A percentile compares a stretch with the other conserved stretches of the same genome.
phyloP scores from a whole-genome alignment of 2,329 filamentous ascomycete species.

The Byssochlamys sp. region DNA sequence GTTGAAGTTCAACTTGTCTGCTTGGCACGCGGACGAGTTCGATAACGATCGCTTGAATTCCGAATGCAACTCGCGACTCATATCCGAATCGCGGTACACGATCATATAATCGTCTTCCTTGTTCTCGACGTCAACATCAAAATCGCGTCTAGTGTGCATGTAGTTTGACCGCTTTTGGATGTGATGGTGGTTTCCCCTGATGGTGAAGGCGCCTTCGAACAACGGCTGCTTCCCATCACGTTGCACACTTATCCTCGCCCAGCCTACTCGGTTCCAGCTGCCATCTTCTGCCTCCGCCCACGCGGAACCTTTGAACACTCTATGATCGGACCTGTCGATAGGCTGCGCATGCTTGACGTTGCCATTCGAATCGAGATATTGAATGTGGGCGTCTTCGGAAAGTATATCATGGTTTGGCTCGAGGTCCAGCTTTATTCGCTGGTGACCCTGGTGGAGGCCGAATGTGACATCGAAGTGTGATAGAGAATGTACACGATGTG shows the following conservation, averaged over 20 bases:
- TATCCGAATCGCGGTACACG: constrained; percentile 83
- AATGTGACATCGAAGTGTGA: constrained; percentile 82
- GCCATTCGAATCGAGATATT: constrained; percentile 64
- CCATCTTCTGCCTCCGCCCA: constrained; percentile 56
- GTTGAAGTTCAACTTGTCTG: constrained; percentile 75
- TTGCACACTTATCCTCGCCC: constrained; percentile 71
- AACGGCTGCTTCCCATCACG: constrained; percentile 67
- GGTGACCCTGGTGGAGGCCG: constrained; percentile 54
- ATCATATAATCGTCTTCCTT: constrained; percentile 68
- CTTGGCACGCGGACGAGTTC: constrained; percentile 50
- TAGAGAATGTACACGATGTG: constrained; percentile 66
- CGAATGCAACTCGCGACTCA: constrained; percentile 42
- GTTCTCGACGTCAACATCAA: constrained; percentile 57
- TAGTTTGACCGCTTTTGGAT: constrained; percentile 69
- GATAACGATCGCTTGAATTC: constrained; percentile 56
- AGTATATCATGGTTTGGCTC: constrained; percentile 89
- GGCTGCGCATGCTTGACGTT: constrained; percentile 55
- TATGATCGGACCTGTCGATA: constrained; percentile 64
- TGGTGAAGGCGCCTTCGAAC: constrained; percentile 81
- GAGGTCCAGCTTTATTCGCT: constrained; percentile 67
- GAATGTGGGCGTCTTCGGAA: constrained; percentile 62
- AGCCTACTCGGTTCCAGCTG: constrained; percentile 73
- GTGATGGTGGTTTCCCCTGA: constrained; percentile 76
- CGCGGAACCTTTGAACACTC: constrained; percentile 71
- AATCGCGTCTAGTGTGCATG: constrained; percentile 56